Evolutionary conservation across 371 early-diverging fungal species (phyloP), one percentile per base, ranked within the genome.

Genomic region (Saksenaea vasiformis): DNA sequence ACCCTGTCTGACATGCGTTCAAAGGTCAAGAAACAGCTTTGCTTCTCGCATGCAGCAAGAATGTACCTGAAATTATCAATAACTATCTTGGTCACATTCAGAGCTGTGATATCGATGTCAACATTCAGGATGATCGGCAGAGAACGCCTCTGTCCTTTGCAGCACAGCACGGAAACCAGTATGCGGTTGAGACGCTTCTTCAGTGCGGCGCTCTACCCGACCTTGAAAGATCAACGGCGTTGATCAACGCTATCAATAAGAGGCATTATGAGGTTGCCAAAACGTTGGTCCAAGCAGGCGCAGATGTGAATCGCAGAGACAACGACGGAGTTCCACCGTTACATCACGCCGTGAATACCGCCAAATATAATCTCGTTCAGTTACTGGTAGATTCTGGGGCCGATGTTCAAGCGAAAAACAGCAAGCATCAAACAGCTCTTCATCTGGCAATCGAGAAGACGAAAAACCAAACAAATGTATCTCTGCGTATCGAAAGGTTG

Each of bases 371-470:
- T 4, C 64, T 85, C 19, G 81, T 84, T 1, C 69, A 77, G 5
- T 28, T 72, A 7, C 54, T 88, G 2, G 34, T 88, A 34, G 71
- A 81, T 1, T 51, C 67, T 19, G 76, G 79, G 17, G 84, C 82
- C 5, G 44, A 74, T 22, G 65, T 65, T 3, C 61, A 76, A 51
- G 60, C 56, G 0, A 36, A 19, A 19, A 73, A 77, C 41, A 54
- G 65, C 26, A 66, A 69, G 38, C 44, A 61, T 9, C 78, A 73
- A 41, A 82, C 84, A 1, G 77, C 89, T 11, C 72, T 89, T 5
- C 89, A 89, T 65, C 56, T 79, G 35, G 84, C 89, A 0, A 66
- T 87, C 13, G 73, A 84, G 34, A 24, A 53, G 2, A 74, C 85
- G 17, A 85, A 83, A 59, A 58, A 38, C 1, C 85, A 85, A 55